Percentiles rank a stretch among this genome's conserved stretches.
Conservation (phyloP, 768 basidiomycete genomes). For the Pleurotus salmoneostramineus region DNA sequence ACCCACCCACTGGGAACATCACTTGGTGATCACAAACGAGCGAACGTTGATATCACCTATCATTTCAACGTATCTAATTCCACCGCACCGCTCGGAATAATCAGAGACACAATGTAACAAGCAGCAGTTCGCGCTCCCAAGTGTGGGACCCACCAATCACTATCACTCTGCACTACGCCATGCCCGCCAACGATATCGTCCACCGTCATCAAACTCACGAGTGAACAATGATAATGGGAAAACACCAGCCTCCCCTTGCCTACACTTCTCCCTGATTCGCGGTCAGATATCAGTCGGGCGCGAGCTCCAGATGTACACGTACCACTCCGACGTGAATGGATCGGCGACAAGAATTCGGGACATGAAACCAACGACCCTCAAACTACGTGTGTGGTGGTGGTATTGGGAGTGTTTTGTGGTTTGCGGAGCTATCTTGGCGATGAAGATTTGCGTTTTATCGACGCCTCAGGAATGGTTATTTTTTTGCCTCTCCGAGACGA, state of each 20-base stretch:
- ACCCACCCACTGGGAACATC: no score
- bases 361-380: neutral
- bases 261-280: neutral
- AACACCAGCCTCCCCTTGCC: neutral
- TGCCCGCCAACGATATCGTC: no score
- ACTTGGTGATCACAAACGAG: no score
- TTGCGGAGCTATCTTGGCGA: constrained; percentile 1
- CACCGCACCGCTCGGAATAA: neutral
- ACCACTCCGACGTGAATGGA: neutral
- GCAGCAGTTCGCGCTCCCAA: no score
- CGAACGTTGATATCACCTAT: neutral
- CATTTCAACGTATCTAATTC: neutral
- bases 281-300: neutral
- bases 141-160: no score
- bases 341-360: neutral
- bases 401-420: neutral
- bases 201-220: no score
- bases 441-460: neutral
- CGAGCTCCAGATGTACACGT: neutral
- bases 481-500: neutral
- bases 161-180: no score
- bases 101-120: neutral
- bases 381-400: neutral
- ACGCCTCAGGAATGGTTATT: neutral
- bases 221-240: no score